A percentile compares a stretch with the other conserved stretches of the same genome.
These are phyloP conservation scores for Inga laurina DNA, from an alignment of 306 rosid species.

Conservation along the genomic window DNA sequence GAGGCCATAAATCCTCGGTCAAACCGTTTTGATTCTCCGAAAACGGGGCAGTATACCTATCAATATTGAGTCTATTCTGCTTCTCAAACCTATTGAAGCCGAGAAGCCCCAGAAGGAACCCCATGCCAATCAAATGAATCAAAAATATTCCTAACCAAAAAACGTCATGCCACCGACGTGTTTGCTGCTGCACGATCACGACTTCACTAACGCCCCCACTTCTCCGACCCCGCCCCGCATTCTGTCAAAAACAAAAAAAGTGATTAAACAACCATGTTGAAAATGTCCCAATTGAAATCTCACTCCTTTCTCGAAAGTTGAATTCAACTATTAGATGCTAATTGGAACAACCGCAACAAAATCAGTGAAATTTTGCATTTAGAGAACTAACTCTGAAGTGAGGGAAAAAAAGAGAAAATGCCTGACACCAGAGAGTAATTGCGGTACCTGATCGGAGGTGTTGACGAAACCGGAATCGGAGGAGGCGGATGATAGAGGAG, in stretches of 20 bases:
- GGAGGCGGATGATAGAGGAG: constrained; percentile 48
- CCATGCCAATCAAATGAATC: constrained; percentile 71
- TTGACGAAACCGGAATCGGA: constrained; percentile 45
- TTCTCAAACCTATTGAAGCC: constrained; percentile 86
- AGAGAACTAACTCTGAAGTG: neutral
- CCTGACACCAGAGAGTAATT: neutral
- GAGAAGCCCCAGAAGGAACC: constrained; percentile 60
- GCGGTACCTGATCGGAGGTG: constrained; percentile 56
- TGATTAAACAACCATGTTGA: neutral
- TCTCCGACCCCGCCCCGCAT: constrained; percentile 49
- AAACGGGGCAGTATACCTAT: constrained; percentile 56
- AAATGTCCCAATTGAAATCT: constrained; percentile 6
- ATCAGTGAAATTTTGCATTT: neutral
- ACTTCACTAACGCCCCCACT: constrained; percentile 50
- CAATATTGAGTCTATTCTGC: constrained; percentile 75
- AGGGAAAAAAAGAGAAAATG: neutral
- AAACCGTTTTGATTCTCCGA: constrained; percentile 65
- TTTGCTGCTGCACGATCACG: constrained; percentile 55
- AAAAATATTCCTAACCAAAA: constrained; percentile 81
- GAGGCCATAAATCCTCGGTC: constrained; percentile 88
- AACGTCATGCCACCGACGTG: constrained; percentile 82
- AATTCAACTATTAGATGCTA: neutral
- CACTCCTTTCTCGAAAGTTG: neutral
- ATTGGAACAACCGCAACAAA: neutral
- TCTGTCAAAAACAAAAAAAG: constrained; percentile 32